A percentile compares a stretch with the other conserved stretches of the same genome.
These are phyloP conservation scores for Cyclospora cayetanensis DNA, from an alignment of 169 alveolate genomes.

Conservation along the genomic window DNA sequence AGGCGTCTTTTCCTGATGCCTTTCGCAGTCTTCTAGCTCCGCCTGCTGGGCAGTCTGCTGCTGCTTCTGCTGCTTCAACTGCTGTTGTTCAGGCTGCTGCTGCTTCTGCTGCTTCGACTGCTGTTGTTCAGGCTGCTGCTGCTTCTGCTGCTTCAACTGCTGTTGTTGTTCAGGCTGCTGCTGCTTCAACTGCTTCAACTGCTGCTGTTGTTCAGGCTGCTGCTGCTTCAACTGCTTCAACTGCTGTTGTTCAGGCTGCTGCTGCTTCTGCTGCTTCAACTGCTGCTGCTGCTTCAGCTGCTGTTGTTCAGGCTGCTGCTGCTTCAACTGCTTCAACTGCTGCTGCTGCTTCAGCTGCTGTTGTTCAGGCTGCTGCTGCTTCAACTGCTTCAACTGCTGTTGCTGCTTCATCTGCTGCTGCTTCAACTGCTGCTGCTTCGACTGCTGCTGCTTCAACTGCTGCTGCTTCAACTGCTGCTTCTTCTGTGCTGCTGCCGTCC, in stretches of 20 bases:
- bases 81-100: not conserved
- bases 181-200: not conserved
- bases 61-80: not conserved
- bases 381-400: no score
- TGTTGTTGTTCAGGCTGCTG: not conserved
- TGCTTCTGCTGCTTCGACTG: not conserved
- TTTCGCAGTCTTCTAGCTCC: not conserved
- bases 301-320: not conserved
- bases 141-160: not conserved
- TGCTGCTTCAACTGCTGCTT: not conserved
- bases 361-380: not conserved
- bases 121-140: not conserved
- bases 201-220: not conserved
- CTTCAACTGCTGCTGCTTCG: not conserved
- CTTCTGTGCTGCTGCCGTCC: not conserved
- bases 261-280: not conserved
- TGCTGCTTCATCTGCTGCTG: conserved; percentile 5
- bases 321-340: not conserved
- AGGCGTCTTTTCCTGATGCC: not conserved
- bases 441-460: not conserved
- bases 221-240: not conserved
- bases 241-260: not conserved
- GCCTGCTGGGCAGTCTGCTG: not conserved
- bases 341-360: not conserved
- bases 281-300: not conserved